These are phyloP conservation scores for Fusarium compactum DNA, from an alignment of 2,329 filamentous ascomycete genomes.

Conservation along the genomic window DNA sequence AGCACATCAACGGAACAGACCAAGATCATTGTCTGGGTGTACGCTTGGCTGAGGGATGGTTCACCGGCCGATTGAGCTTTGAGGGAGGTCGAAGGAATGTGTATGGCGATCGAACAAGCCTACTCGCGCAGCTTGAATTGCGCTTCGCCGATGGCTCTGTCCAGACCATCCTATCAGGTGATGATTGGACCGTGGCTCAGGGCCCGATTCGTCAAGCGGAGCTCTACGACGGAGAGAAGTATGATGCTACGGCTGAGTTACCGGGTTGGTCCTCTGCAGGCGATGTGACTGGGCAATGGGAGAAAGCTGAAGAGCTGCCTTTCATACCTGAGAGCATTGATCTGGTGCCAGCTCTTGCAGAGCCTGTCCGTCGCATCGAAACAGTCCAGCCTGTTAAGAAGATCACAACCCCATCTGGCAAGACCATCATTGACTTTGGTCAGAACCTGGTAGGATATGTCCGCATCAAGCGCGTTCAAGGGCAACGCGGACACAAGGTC, in stretches of 20 bases:
- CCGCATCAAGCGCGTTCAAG: slow-evolving; percentile 53
- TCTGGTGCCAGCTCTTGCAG: slow-evolving; percentile 39
- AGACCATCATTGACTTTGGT: slow-evolving; percentile 65
- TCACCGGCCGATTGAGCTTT: slow-evolving; percentile 53
- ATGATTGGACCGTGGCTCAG: slow-evolving; percentile 53
- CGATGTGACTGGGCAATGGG: background rate
- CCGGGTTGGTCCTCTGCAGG: slow-evolving; percentile 31
- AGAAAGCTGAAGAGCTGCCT: background rate
- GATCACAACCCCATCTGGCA: slow-evolving; percentile 55
- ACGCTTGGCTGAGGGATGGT: slow-evolving; percentile 64
- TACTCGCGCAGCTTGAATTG: slow-evolving; percentile 57
- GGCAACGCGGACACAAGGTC: slow-evolving; percentile 53
- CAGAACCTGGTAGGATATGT: slow-evolving; percentile 69
- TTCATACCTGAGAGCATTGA: slow-evolving; percentile 17
- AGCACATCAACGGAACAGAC: slow-evolving; percentile 47
- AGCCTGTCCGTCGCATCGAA: slow-evolving; percentile 56
- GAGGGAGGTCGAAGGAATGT: slow-evolving; percentile 46
- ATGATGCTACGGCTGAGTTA: slow-evolving; percentile 54
- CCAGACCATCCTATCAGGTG: slow-evolving; percentile 51
- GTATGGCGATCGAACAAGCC: slow-evolving; percentile 54
- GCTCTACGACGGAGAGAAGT: slow-evolving; percentile 66
- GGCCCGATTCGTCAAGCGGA: slow-evolving; percentile 55
- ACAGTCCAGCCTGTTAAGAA: slow-evolving; percentile 48
- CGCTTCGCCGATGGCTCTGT: slow-evolving; percentile 49
- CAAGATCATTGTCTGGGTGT: slow-evolving; percentile 34